These are phyloP conservation scores for Ambispora gerdemannii DNA, from an alignment of 192 early-diverging fungal genomes.

Conservation along the genomic window DNA sequence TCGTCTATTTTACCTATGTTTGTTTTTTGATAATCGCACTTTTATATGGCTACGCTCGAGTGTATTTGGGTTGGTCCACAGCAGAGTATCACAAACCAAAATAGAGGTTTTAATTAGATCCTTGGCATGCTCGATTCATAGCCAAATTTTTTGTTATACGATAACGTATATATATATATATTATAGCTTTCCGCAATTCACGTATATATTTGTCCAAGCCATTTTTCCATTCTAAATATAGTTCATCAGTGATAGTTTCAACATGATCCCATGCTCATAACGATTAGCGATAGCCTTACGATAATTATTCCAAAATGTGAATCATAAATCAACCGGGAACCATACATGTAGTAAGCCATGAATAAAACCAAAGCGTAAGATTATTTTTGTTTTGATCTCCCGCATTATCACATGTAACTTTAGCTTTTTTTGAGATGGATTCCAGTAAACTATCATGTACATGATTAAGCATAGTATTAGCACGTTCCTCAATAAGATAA, in stretches of 20 bases:
- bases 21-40: not conserved
- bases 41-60: no score
- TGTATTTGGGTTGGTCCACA: no score
- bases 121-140: no score
- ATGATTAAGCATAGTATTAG: not conserved
- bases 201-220: no score
- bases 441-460: not conserved
- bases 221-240: no score
- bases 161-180: no score
- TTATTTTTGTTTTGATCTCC: slow-evolving; percentile 18
- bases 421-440: not conserved
- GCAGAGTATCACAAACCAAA: no score
- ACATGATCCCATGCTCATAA: slow-evolving; percentile 3
- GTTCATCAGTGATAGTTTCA: not conserved
- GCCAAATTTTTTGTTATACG: no score
- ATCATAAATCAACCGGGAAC: not conserved
- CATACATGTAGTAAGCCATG: not conserved
- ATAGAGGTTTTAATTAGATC: no score
- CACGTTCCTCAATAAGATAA: slow-evolving; percentile 8
- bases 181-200: no score
- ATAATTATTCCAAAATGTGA: not conserved
- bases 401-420: no score
- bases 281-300: not conserved
- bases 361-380: slow-evolving; percentile 1
- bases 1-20: not conserved